Conservation (phyloP, 2,329 filamentous ascomycete species). For the Dactylellina leptospora region DNA sequence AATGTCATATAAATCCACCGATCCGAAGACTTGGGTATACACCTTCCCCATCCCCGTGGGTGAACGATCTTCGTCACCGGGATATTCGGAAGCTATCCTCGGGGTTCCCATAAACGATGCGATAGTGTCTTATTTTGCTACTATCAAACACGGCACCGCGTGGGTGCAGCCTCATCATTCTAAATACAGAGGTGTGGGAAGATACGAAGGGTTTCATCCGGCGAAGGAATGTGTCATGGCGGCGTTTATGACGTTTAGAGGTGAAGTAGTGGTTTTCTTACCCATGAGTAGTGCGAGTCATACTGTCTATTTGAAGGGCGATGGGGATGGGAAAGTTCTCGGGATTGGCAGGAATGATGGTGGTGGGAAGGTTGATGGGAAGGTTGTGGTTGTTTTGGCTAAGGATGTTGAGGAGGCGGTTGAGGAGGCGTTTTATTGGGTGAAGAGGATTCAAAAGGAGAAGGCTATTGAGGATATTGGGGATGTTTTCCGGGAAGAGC, state of each 20-base stretch:
- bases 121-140: constrained; percentile 35
- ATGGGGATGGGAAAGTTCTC: constrained; percentile 21
- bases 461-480: neutral
- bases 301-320: constrained; percentile 45
- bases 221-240: constrained; percentile 24
- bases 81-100: constrained; percentile 20
- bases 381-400: constrained; percentile 32
- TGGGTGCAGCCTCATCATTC: constrained; percentile 48
- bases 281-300: constrained; percentile 21
- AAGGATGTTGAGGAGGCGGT: constrained; percentile 24
- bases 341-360: constrained; percentile 43
- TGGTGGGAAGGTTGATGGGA: constrained; percentile 7
- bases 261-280: constrained; percentile 39
- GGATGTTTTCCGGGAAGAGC: neutral
- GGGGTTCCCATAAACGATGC: constrained; percentile 6
- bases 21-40: constrained; percentile 36
- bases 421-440: constrained; percentile 44
- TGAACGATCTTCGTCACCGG: neutral
- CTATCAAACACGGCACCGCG: constrained; percentile 43
- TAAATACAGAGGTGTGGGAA: neutral
- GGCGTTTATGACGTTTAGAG: constrained; percentile 28
- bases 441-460: constrained; percentile 10
- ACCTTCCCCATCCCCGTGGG: constrained; percentile 27
- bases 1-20: neutral
- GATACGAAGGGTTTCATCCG: constrained; percentile 37